These are phyloP conservation scores for Aspergillus avenaceus DNA, from an alignment of 495 filamentous ascomycete genomes.

Conservation along the genomic window DNA sequence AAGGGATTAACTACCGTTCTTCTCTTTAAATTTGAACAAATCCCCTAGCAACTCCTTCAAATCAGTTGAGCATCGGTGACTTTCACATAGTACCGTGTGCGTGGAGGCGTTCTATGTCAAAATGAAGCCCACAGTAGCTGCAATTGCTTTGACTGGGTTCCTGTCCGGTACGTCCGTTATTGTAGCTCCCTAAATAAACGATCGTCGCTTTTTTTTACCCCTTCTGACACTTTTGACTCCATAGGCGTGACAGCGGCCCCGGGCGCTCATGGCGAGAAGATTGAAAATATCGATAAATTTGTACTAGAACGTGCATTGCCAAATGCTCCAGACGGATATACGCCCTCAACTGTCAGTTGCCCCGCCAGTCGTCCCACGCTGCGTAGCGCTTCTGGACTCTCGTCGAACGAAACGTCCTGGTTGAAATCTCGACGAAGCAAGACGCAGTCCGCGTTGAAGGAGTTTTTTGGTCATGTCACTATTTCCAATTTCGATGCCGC, in stretches of 20 bases:
- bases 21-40: background rate
- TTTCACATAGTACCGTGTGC: background rate
- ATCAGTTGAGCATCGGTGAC: background rate
- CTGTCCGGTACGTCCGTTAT: slow-evolving; percentile 26
- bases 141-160: slow-evolving; percentile 24
- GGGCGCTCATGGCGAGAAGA: background rate
- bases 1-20: slow-evolving; percentile 9
- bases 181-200: background rate
- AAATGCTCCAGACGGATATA: slow-evolving; percentile 46
- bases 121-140: slow-evolving; percentile 23
- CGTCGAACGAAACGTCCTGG: slow-evolving; percentile 68
- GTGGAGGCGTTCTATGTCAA: background rate
- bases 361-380: slow-evolving; percentile 46
- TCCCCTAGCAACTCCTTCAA: background rate
- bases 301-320: slow-evolving; percentile 33
- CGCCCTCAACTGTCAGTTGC: slow-evolving; percentile 36
- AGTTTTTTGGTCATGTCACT: slow-evolving; percentile 67
- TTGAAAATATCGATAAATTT: background rate
- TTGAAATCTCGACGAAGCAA: slow-evolving; percentile 45
- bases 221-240: background rate
- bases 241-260: slow-evolving; percentile 4
- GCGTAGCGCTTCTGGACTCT: slow-evolving; percentile 54
- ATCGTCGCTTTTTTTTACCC: background rate
- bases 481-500: slow-evolving; percentile 74
- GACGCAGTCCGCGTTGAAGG: slow-evolving; percentile 63